Evolutionary conservation across 345 rosid species (phyloP), one percentile per base, ranked within the genome.

Genomic region (Citrus sp.): DNA sequence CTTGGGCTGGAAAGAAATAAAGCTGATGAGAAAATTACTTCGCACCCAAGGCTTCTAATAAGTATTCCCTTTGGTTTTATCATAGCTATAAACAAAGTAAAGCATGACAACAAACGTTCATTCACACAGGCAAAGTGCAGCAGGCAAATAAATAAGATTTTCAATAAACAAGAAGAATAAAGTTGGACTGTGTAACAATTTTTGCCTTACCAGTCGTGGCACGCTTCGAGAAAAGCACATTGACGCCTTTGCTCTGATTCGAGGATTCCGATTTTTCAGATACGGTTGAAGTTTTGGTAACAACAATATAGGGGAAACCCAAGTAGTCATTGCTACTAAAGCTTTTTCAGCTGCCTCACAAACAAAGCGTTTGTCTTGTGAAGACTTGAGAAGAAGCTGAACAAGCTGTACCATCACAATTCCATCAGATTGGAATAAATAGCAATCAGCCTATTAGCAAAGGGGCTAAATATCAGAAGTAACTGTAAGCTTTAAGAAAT

Each of bases 311-410:
- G 98, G 94, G 77, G 99, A 89, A 71, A 96, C 78, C 67, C 83
- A 87, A 62, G 90, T 86, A 18, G 97, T 92, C 97, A 94, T 86
- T 78, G 93, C 88, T 22, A 84, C 87, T 70, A 96, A 82, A 78
- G 98, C 97, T 85, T 85, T 94, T 84, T 84, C 97, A 63, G 98
- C 98, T 78, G 97, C 99, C 87, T 94, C 99, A 21, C 98, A 96
- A 30, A 96, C 98, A 86, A 96, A 96, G 72, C 90, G 84, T 80
- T 96, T 96, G 83, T 96, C 99, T 82, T 96, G 99, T 58, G 98
- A 94, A 80, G 99, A 85, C 82, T 96, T 96, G 74, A 96, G 94
- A 63, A 96, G 95, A 75, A 96, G 97, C 82, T 94, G 98, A 38
- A 92, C 86, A 66, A 96, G 93, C 99, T 96, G 89, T 78, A 88